Conservation (phyloP, 2,329 filamentous ascomycete genomes). For the Fusarium sp. region DNA sequence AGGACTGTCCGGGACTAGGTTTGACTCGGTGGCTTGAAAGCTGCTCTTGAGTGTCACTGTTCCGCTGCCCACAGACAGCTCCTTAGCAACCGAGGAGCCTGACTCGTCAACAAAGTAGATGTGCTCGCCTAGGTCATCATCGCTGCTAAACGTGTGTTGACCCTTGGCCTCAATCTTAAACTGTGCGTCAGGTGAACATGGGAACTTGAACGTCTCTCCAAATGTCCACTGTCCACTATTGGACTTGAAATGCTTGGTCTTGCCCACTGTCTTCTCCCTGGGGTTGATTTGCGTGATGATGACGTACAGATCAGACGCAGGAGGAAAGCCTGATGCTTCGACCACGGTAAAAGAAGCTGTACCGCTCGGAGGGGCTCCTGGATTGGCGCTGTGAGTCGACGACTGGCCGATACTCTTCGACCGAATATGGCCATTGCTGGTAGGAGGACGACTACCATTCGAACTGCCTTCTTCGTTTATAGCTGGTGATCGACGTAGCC, state of each 20-base stretch:
- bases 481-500: constrained; percentile 56
- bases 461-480: constrained; percentile 50
- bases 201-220: constrained; percentile 82
- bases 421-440: constrained; percentile 58
- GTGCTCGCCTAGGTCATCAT: constrained; percentile 85
- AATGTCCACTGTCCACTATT: constrained; percentile 73
- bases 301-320: constrained; percentile 82
- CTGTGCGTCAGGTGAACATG: constrained; percentile 82
- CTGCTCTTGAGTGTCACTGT: constrained; percentile 78
- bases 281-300: constrained; percentile 73
- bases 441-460: constrained; percentile 35
- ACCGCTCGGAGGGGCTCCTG: constrained; percentile 72
- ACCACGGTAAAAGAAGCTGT: constrained; percentile 84
- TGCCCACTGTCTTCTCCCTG: constrained; percentile 84
- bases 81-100: constrained; percentile 74
- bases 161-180: constrained; percentile 90
- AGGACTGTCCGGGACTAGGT: constrained; percentile 58
- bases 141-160: constrained; percentile 84
- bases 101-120: constrained; percentile 93
- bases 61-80: constrained; percentile 78
- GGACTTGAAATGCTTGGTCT: constrained; percentile 90
- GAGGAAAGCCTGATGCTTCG: constrained; percentile 80
- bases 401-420: constrained; percentile 71
- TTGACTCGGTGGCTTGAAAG: constrained; percentile 68
- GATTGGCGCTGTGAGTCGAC: constrained; percentile 73